Evolutionary conservation across 108 stramenopile genomes (phyloP).

Genomic region (Cylindrotheca closterium): DNA sequence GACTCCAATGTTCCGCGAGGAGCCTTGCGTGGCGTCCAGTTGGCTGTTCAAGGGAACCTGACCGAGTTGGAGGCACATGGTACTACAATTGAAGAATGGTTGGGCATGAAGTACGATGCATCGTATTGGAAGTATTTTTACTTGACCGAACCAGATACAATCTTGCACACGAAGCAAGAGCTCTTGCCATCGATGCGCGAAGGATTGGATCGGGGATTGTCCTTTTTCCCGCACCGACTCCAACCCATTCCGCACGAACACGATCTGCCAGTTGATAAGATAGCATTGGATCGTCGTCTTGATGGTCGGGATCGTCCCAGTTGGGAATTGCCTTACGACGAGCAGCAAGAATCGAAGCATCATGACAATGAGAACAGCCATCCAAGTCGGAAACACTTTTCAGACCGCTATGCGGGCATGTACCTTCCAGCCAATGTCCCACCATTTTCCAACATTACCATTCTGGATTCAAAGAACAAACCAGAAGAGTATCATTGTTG

Average conservation of each 20-base stretch:
- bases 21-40: slow-evolving; percentile 30
- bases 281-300: no score
- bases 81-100: slow-evolving; percentile 19
- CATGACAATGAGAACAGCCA: neutral
- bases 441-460: neutral
- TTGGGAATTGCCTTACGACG: neutral
- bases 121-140: slow-evolving; percentile 41
- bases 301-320: no score
- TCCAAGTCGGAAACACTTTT: neutral
- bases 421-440: neutral
- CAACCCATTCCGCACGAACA: slow-evolving; percentile 46
- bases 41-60: slow-evolving; percentile 21
- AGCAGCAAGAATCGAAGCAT: neutral
- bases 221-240: slow-evolving; percentile 44
- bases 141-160: no score
- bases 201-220: slow-evolving; percentile 22
- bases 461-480: neutral
- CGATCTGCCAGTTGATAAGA: neutral
- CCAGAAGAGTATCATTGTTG: neutral
- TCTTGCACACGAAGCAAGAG: slow-evolving; percentile 26
- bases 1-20: slow-evolving; percentile 27
- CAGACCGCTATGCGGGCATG: neutral
- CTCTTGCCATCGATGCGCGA: slow-evolving; percentile 4
- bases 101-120: slow-evolving; percentile 19
- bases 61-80: neutral